Evolutionary conservation across 1,284 basidiomycete species (phyloP).

Genomic region (Fomitopsis betulina): DNA sequence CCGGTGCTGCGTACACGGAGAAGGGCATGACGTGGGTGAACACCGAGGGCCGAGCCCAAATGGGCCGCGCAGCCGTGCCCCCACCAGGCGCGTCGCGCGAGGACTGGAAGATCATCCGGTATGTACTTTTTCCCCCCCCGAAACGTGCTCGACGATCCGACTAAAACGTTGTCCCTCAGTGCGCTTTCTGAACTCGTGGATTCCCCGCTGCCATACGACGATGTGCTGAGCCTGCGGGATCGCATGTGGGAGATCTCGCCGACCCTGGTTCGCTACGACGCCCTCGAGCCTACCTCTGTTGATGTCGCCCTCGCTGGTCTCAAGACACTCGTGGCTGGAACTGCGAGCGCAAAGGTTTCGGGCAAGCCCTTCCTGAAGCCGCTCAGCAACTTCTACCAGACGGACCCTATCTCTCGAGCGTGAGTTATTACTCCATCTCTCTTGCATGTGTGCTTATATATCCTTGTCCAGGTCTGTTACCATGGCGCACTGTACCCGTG

Average conservation of each 20-base stretch:
- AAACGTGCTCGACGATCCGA: neutral
- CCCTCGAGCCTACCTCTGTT: slow-evolving; percentile 72
- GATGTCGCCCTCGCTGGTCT: slow-evolving; percentile 74
- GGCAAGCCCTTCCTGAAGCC: slow-evolving; percentile 73
- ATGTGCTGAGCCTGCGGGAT: slow-evolving; percentile 83
- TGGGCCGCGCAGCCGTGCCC: slow-evolving; percentile 91
- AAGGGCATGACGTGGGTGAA: slow-evolving; percentile 96
- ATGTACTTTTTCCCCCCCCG: slow-evolving; percentile 20
- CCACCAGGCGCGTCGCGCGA: slow-evolving; percentile 93
- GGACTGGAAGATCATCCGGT: slow-evolving; percentile 99
- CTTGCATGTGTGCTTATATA: slow-evolving; percentile 5
- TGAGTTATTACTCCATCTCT: slow-evolving; percentile 36
- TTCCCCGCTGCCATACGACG: slow-evolving; percentile 85
- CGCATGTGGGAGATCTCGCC: slow-evolving; percentile 98
- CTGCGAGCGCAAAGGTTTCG: slow-evolving; percentile 52
- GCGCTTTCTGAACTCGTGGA: slow-evolving; percentile 91
- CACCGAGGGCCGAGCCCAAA: slow-evolving; percentile 92
- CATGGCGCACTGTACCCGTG: slow-evolving; percentile 81
- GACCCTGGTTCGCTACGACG: slow-evolving; percentile 84
- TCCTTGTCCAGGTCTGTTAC: slow-evolving; percentile 61
- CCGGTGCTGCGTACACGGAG: slow-evolving; percentile 94
- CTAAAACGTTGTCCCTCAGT: slow-evolving; percentile 31
- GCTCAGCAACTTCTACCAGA: slow-evolving; percentile 94
- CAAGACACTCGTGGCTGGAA: slow-evolving; percentile 49
- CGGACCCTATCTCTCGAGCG: slow-evolving; percentile 85